Conservation (phyloP, 2,329 filamentous ascomycete species). For the Cladophialophora bantiana region DNA sequence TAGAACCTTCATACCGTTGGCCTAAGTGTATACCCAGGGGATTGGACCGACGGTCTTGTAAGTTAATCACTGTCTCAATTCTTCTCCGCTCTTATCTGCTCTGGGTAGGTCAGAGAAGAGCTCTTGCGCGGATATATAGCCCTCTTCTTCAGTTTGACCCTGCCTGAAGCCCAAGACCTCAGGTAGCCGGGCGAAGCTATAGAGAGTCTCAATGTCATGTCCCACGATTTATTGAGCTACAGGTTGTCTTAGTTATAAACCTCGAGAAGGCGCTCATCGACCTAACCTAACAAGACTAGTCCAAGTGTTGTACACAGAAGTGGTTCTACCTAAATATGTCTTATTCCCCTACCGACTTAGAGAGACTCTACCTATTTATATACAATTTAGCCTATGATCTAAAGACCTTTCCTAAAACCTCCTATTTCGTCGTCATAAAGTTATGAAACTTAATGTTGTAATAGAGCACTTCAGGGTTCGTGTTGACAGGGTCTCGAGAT, state of each 20-base stretch:
- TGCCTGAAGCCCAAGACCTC: slow-evolving; percentile 51
- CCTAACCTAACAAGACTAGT: slow-evolving; percentile 43
- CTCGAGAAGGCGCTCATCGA: slow-evolving; percentile 42
- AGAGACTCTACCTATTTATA: too few species aligned
- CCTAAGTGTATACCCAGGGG: slow-evolving; percentile 36
- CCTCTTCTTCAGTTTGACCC: slow-evolving; percentile 87
- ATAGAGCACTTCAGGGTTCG: too few species aligned
- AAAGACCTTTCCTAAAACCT: too few species aligned
- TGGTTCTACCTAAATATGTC: too few species aligned
- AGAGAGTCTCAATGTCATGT: slow-evolving; percentile 42
- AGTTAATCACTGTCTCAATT: slow-evolving; percentile 12
- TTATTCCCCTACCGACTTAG: too few species aligned
- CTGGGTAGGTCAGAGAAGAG: slow-evolving; percentile 29
- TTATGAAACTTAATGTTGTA: too few species aligned
- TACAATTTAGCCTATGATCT: too few species aligned
- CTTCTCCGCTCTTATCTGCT: slow-evolving; percentile 32
- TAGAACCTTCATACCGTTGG: slow-evolving; percentile 42
- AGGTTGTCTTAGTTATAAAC: slow-evolving; percentile 50
- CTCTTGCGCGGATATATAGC: slow-evolving; percentile 73
- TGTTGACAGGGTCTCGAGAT: too few species aligned
- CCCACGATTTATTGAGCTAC: slow-evolving; percentile 43
- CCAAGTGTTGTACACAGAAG: slow-evolving; percentile 39
- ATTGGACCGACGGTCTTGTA: slow-evolving; percentile 15
- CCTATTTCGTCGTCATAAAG: too few species aligned
- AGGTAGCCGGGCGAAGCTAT: slow-evolving; percentile 42